Conservation (phyloP, 1,139 yeast genomes). For the Debaryomyces robertsiae region DNA sequence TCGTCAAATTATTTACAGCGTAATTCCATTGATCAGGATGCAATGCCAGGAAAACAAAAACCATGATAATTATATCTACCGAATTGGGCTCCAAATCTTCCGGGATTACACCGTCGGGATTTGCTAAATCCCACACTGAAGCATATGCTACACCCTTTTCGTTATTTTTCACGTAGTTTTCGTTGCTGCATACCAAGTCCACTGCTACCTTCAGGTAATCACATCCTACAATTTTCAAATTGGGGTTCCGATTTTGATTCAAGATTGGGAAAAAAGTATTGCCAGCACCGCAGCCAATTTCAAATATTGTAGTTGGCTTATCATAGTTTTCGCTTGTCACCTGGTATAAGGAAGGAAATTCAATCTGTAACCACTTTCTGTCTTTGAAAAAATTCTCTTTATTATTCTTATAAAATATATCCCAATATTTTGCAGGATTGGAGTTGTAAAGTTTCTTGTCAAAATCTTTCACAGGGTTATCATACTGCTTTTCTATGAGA, state of each 20-base stretch:
- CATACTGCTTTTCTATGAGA: slow-evolving; percentile 73
- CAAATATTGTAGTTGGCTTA: slow-evolving; percentile 75
- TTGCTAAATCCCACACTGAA: slow-evolving; percentile 94
- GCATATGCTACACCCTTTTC: slow-evolving; percentile 69
- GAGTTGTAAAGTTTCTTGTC: slow-evolving; percentile 78
- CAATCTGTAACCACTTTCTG: slow-evolving; percentile 93
- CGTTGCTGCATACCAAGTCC: slow-evolving; percentile 70
- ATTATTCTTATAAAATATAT: slow-evolving; percentile 86
- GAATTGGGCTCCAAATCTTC: slow-evolving; percentile 80
- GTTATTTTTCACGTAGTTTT: slow-evolving; percentile 50
- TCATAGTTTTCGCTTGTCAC: slow-evolving; percentile 67
- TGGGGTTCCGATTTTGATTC: slow-evolving; percentile 77
- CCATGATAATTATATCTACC: slow-evolving; percentile 89
- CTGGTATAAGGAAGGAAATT: slow-evolving; percentile 82
- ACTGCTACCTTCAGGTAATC: slow-evolving; percentile 93
- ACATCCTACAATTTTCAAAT: slow-evolving; percentile 76
- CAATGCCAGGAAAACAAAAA: slow-evolving; percentile 90
- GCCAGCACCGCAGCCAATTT: slow-evolving; percentile 98
- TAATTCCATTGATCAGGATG: slow-evolving; percentile 89
- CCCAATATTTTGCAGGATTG: slow-evolving; percentile 95
- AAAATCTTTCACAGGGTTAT: slow-evolving; percentile 80
- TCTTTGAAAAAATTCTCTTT: slow-evolving; percentile 93
- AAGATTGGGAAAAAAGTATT: slow-evolving; percentile 92
- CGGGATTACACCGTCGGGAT: slow-evolving; percentile 72
- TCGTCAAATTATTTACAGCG: slow-evolving; percentile 70